These are phyloP conservation scores for Saitozyma sp. DNA, from an alignment of 768 basidiomycete genomes.

Conservation along the genomic window DNA sequence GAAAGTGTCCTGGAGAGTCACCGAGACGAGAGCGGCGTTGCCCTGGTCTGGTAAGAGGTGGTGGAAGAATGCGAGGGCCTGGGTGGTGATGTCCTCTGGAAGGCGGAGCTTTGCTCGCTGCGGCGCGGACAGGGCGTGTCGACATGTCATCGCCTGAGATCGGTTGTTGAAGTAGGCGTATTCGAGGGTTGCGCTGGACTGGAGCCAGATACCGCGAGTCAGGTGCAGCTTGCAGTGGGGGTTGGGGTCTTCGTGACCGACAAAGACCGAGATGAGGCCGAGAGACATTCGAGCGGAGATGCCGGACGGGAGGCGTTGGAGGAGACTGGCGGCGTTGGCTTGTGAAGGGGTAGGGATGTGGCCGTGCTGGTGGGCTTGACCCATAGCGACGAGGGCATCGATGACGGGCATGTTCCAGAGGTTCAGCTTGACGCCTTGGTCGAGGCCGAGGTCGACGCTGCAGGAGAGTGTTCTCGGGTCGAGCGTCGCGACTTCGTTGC, in stretches of 20 bases:
- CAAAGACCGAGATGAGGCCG: conserved; percentile 64
- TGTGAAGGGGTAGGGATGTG: background rate
- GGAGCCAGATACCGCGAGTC: conserved; percentile 41
- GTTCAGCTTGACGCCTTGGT: conserved; percentile 63
- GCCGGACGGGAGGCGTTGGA: conserved; percentile 61
- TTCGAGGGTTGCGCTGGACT: conserved; percentile 30
- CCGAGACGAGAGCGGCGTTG: conserved; percentile 28
- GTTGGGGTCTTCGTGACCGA: conserved; percentile 79
- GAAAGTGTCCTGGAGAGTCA: conserved; percentile 30
- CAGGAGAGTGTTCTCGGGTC: conserved; percentile 26
- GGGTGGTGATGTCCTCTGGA: conserved; percentile 41
- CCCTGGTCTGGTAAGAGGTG: conserved; percentile 19
- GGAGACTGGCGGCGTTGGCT: conserved; percentile 13
- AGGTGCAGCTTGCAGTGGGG: conserved; percentile 64
- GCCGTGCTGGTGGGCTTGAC: conserved; percentile 38
- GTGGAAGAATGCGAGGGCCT: conserved; percentile 42
- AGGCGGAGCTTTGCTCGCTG: conserved; percentile 45
- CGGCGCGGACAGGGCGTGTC: conserved; percentile 29
- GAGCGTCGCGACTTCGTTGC: conserved; percentile 17
- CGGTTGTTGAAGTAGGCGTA: conserved; percentile 39
- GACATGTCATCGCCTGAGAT: conserved; percentile 29
- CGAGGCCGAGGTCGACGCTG: conserved; percentile 60
- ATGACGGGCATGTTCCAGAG: conserved; percentile 68
- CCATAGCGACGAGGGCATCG: conserved; percentile 59
- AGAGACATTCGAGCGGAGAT: conserved; percentile 63